Percentiles rank a stretch among this genome's conserved stretches.
Conservation (phyloP, 2,329 filamentous ascomycete genomes). For the Bisporella sp. region DNA sequence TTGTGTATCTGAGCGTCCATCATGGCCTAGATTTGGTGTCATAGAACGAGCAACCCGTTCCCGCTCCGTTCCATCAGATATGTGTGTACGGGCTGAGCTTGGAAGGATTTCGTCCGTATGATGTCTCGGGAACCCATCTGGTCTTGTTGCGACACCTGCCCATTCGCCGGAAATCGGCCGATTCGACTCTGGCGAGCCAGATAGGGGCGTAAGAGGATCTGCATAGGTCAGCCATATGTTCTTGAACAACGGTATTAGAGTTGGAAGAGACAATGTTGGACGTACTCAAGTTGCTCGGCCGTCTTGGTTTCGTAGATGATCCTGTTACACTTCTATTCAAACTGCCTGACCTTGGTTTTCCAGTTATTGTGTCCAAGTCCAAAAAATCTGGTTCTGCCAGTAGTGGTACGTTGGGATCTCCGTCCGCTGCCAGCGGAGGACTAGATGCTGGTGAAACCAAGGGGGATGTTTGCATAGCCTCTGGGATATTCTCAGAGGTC, state of each 20-base stretch:
- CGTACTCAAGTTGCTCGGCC: constrained; percentile 24
- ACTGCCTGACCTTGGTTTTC: constrained; percentile 35
- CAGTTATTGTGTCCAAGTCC: constrained; percentile 41
- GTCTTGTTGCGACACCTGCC: constrained; percentile 29
- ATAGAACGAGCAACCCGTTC: constrained; percentile 31
- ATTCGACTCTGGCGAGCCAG: constrained; percentile 44
- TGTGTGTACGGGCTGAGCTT: constrained; percentile 34
- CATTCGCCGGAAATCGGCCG: constrained; percentile 45
- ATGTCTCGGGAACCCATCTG: constrained; percentile 27
- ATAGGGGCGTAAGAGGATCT: constrained; percentile 41
- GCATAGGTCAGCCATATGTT: constrained; percentile 11
- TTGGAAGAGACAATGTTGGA: neutral
- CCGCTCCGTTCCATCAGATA: constrained; percentile 23
- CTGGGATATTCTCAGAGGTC: constrained; percentile 86
- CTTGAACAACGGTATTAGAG: neutral
- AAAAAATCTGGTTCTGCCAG: constrained; percentile 66
- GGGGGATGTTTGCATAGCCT: constrained; percentile 88
- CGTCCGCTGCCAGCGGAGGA: constrained; percentile 54
- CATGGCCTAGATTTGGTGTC: constrained; percentile 28
- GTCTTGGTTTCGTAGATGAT: constrained; percentile 32
- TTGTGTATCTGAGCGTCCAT: constrained; percentile 21
- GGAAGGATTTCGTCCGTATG: constrained; percentile 50
- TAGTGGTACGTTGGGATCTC: constrained; percentile 31
- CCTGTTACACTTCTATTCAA: constrained; percentile 38
- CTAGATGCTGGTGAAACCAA: constrained; percentile 85